A percentile compares a stretch with the other conserved stretches of the same genome.
phyloP scores from a whole-genome alignment of 371 early-diverging fungal genomes.

The Furculomyces boomerangus region DNA sequence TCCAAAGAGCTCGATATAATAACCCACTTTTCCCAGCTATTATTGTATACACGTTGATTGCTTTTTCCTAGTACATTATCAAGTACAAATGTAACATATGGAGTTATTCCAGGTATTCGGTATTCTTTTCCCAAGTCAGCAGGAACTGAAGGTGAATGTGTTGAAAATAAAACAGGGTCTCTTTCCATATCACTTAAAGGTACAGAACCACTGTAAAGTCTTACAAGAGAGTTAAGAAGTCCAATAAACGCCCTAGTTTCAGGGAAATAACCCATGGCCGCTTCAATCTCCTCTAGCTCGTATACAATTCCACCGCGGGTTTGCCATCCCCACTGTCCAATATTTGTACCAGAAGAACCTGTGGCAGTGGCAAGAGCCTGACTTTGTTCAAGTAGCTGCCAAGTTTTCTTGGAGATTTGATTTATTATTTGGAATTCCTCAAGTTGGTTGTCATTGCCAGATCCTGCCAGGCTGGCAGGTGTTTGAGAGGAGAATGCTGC shows the following conservation, averaged over 20 bases:
- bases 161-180: conserved; percentile 25
- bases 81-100: conserved; percentile 62
- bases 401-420: conserved; percentile 39
- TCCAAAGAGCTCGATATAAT: conserved; percentile 53
- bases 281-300: conserved; percentile 63
- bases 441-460: neutral
- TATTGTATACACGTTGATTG: conserved; percentile 39
- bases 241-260: conserved; percentile 66
- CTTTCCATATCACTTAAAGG: conserved; percentile 12
- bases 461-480: neutral
- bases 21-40: conserved; percentile 54
- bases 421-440: conserved; percentile 4
- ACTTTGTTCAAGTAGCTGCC: conserved; percentile 47
- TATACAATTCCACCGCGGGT: conserved; percentile 35
- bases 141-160: conserved; percentile 31
- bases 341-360: conserved; percentile 3
- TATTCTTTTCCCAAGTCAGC: conserved; percentile 35
- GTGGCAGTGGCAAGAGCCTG: conserved; percentile 36
- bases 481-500: conserved; percentile 44
- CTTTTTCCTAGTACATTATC: conserved; percentile 62
- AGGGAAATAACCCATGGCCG: conserved; percentile 47
- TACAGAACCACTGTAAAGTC: conserved; percentile 19
- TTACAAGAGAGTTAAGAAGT: conserved; percentile 52
- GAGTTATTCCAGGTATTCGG: conserved; percentile 49
- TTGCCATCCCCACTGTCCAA: conserved; percentile 1